Conservation (phyloP, 768 basidiomycete species). For the Xerocomus potaroensis region DNA sequence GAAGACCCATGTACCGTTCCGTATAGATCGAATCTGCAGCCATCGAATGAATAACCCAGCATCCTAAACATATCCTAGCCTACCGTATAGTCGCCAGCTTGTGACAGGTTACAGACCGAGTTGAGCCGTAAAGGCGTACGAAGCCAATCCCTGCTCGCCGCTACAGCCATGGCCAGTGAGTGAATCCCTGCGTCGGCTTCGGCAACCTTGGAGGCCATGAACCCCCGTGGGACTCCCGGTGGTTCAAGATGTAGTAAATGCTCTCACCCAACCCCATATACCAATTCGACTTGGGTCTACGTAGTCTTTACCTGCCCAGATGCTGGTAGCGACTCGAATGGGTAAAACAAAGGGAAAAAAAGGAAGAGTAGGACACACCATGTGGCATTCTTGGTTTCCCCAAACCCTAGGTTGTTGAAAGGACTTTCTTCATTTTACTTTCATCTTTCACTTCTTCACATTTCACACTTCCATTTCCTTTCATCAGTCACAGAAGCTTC, state of each 20-base stretch:
- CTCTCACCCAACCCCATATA: constrained; percentile 97
- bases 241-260: not conserved
- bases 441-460: too few species aligned
- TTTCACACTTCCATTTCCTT: too few species aligned
- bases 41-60: not conserved
- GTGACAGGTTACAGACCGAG: constrained; percentile 64
- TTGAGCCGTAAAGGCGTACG: constrained; percentile 8
- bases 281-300: constrained; percentile 88
- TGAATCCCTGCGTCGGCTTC: constrained; percentile 90
- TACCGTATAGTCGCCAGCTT: constrained; percentile 80
- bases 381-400: constrained; percentile 86
- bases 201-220: constrained; percentile 89
- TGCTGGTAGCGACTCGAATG: constrained; percentile 37
- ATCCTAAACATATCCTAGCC: not conserved
- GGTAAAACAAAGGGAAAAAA: not conserved
- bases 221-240: constrained; percentile 48
- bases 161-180: constrained; percentile 86
- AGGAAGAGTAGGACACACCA: constrained; percentile 41
- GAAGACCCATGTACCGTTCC: constrained; percentile 93
- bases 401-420: constrained; percentile 84
- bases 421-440: too few species aligned
- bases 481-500: too few species aligned
- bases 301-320: constrained; percentile 84
- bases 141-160: constrained; percentile 46
- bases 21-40: constrained; percentile 90